A percentile compares a stretch with the other conserved stretches of the same genome.
phyloP scores from a whole-genome alignment of 2,329 filamentous ascomycete genomes.

The Byssothecium circinans region DNA sequence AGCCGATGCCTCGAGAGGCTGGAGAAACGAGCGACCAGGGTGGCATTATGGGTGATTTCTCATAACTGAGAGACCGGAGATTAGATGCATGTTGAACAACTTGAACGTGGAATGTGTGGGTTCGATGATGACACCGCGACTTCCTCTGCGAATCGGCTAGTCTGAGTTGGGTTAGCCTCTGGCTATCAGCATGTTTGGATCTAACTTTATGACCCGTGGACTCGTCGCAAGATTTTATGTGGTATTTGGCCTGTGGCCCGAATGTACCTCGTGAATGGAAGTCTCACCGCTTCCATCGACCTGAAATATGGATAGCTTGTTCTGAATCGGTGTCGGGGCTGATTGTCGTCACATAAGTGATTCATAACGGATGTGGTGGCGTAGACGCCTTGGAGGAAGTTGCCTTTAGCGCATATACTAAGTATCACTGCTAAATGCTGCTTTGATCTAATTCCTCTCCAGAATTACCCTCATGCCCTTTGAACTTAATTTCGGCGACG shows the following conservation, averaged over 20 bases:
- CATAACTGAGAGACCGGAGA: neutral
- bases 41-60: conserved; percentile 35
- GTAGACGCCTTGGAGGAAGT: too few species aligned
- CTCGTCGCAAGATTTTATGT: too few species aligned
- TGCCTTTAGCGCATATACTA: too few species aligned
- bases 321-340: too few species aligned
- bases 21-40: conserved; percentile 59
- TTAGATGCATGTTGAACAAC: conserved; percentile 12
- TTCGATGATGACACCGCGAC: conserved; percentile 37
- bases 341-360: too few species aligned
- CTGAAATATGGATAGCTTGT: too few species aligned
- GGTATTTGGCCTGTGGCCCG: too few species aligned
- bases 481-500: conserved; percentile 16
- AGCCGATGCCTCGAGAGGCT: conserved; percentile 65
- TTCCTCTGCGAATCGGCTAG: conserved; percentile 24
- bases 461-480: conserved; percentile 29
- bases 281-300: too few species aligned
- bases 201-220: too few species aligned
- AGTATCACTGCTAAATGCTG: neutral
- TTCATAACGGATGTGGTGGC: too few species aligned
- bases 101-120: conserved; percentile 1
- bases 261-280: too few species aligned
- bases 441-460: too few species aligned
- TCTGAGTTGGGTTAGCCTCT: neutral
- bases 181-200: neutral